phyloP scores from a whole-genome alignment of 371 early-diverging fungal genomes.

The Quaeritorhiza haematococci region DNA sequence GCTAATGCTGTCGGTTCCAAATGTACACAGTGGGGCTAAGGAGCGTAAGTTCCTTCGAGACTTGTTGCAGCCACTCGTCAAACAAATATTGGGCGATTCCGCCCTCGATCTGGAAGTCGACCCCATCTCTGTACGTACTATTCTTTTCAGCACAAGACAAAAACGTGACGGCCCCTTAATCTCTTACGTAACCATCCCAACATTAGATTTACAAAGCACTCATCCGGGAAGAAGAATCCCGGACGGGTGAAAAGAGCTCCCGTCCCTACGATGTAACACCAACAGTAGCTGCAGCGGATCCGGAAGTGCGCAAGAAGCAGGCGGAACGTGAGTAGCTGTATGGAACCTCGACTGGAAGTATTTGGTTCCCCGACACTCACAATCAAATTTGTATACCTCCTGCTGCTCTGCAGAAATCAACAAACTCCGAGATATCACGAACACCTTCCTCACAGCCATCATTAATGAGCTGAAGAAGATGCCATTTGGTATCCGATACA shows the following conservation, averaged over 20 bases:
- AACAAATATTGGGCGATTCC: slow-evolving; percentile 66
- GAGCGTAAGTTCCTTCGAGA: slow-evolving; percentile 88
- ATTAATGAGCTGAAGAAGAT: slow-evolving; percentile 70
- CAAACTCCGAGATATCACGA: slow-evolving; percentile 71
- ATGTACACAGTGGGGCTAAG: slow-evolving; percentile 77
- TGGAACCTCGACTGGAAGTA: not conserved
- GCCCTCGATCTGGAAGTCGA: slow-evolving; percentile 87
- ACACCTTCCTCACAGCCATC: slow-evolving; percentile 76
- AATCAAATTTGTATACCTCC: too few relatives aligned
- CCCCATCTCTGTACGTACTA: slow-evolving; percentile 58
- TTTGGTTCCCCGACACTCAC: not conserved
- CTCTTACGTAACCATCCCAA: not conserved
- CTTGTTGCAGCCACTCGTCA: slow-evolving; percentile 75
- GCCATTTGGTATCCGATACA: slow-evolving; percentile 94
- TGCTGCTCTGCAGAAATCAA: slow-evolving; percentile 48
- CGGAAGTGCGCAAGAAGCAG: slow-evolving; percentile 75
- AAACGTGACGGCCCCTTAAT: too few relatives aligned
- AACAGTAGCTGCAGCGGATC: slow-evolving; percentile 80
- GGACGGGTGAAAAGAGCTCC: slow-evolving; percentile 75
- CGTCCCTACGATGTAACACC: slow-evolving; percentile 73
- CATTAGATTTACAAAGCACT: slow-evolving; percentile 73
- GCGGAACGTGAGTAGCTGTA: slow-evolving; percentile 44
- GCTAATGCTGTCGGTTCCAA: too few relatives aligned
- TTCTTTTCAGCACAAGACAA: not conserved
- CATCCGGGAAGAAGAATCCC: slow-evolving; percentile 85